phyloP scores from a whole-genome alignment of 2,329 filamentous ascomycete species.

The Fusarium subglutinans region DNA sequence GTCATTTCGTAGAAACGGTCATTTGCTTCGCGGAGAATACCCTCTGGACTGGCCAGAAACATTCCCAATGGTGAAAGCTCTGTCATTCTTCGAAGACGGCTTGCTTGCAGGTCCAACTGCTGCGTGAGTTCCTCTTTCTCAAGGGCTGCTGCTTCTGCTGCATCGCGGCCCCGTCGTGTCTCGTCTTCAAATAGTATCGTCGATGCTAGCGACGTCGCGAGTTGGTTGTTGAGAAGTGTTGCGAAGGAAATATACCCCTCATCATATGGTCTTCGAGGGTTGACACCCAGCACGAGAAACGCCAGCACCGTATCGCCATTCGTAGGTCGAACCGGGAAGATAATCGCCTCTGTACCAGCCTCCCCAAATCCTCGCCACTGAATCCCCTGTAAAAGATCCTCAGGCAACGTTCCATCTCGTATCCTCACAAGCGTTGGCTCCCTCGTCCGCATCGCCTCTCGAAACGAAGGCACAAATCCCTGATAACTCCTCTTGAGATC shows the following conservation, averaged over 20 bases:
- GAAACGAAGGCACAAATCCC: slow-evolving; percentile 50
- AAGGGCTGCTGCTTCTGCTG: slow-evolving; percentile 47
- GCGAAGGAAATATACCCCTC: slow-evolving; percentile 72
- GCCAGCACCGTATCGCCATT: slow-evolving; percentile 72
- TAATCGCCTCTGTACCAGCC: slow-evolving; percentile 67
- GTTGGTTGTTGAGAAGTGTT: slow-evolving; percentile 54
- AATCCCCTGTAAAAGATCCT: slow-evolving; percentile 65
- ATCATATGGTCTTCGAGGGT: slow-evolving; percentile 74
- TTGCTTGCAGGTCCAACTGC: slow-evolving; percentile 49
- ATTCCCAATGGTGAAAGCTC: slow-evolving; percentile 50
- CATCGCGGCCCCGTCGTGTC: slow-evolving; percentile 58
- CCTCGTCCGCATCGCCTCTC: slow-evolving; percentile 50
- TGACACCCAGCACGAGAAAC: slow-evolving; percentile 73
- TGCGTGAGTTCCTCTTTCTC: slow-evolving; percentile 48
- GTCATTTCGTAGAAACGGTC: slow-evolving; percentile 60
- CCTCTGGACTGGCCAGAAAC: slow-evolving; percentile 52
- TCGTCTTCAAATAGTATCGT: slow-evolving; percentile 73
- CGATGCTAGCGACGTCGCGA: slow-evolving; percentile 70
- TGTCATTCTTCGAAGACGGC: slow-evolving; percentile 49
- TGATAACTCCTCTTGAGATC: slow-evolving; percentile 48
- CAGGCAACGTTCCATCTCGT: slow-evolving; percentile 62
- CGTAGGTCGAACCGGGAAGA: slow-evolving; percentile 72
- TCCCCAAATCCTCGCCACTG: slow-evolving; percentile 70
- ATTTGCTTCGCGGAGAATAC: slow-evolving; percentile 55
- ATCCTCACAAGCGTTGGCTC: slow-evolving; percentile 51